Conservation (phyloP, 2,329 filamentous ascomycete genomes). For the Diaporthe helianthi region DNA sequence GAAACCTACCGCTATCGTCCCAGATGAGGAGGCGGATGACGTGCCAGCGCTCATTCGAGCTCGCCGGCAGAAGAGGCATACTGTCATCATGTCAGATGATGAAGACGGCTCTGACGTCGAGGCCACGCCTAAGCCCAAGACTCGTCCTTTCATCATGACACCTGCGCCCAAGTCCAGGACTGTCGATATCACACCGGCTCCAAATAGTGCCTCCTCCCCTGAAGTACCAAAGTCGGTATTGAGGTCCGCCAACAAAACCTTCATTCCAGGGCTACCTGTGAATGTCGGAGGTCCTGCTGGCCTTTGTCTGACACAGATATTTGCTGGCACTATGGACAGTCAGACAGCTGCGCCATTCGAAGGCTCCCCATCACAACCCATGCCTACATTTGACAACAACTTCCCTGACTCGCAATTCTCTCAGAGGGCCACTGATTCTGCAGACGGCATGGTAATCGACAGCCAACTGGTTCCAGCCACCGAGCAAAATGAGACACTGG, state of each 20-base stretch:
- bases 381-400: conserved; percentile 63
- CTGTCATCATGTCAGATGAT: conserved; percentile 68
- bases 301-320: conserved; percentile 86
- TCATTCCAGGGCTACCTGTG: conserved; percentile 73
- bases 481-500: conserved; percentile 45
- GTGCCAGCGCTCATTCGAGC: conserved; percentile 32
- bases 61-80: conserved; percentile 59
- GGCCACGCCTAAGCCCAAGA: conserved; percentile 59
- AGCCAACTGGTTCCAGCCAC: conserved; percentile 47
- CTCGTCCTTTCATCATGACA: conserved; percentile 44
- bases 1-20: conserved; percentile 58
- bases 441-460: conserved; percentile 60
- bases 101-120: conserved; percentile 62
- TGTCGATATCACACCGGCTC: conserved; percentile 41
- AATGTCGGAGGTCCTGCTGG: conserved; percentile 61
- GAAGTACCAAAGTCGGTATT: conserved; percentile 68
- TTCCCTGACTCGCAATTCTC: conserved; percentile 69
- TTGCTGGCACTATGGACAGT: conserved; percentile 85
- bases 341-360: conserved; percentile 45
- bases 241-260: conserved; percentile 72
- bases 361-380: conserved; percentile 53
- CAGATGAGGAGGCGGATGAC: conserved; percentile 44
- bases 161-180: conserved; percentile 24
- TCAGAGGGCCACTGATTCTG: conserved; percentile 61
- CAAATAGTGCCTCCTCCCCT: conserved; percentile 57